phyloP scores from a whole-genome alignment of 495 filamentous ascomycete species.

The Tuber calosporum region DNA sequence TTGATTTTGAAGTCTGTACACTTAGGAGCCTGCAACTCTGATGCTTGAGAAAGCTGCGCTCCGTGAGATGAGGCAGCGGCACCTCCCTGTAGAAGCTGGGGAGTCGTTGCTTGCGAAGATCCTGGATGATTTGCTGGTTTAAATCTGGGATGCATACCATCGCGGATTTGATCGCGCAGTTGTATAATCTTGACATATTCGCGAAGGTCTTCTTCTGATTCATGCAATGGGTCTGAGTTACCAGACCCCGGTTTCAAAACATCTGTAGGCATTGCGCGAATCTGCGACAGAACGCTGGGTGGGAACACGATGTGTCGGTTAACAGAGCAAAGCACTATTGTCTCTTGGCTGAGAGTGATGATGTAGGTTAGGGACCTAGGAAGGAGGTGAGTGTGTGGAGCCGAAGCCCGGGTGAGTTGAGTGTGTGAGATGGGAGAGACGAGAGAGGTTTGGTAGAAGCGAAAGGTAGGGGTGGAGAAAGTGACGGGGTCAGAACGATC shows the following conservation, averaged over 20 bases:
- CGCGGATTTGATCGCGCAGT: conserved; percentile 68
- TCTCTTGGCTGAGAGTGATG: neutral
- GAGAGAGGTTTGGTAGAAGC: neutral
- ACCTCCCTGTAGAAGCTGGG: conserved; percentile 44
- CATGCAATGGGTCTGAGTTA: conserved; percentile 2
- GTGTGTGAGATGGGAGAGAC: neutral
- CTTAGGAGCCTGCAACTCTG: conserved; percentile 43
- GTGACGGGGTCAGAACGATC: neutral
- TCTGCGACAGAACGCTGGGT: neutral
- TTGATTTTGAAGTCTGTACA: conserved; percentile 54
- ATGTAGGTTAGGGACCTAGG: neutral
- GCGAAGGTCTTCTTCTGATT: conserved; percentile 41
- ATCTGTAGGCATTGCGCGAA: conserved; percentile 1
- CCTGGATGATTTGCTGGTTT: conserved; percentile 52
- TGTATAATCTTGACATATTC: conserved; percentile 68
- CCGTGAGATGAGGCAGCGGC: conserved; percentile 23
- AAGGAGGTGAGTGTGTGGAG: neutral
- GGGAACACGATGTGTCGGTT: neutral
- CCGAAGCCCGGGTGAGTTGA: neutral
- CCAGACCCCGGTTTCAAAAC: neutral
- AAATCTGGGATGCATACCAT: conserved; percentile 66
- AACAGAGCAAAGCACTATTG: neutral
- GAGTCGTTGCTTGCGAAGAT: conserved; percentile 35
- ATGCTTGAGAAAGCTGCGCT: conserved; percentile 43
- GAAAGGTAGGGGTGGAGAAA: neutral